Evolutionary conservation across 305 asterid genomes (phyloP).

Genomic region (Fraxinus platypoda): DNA sequence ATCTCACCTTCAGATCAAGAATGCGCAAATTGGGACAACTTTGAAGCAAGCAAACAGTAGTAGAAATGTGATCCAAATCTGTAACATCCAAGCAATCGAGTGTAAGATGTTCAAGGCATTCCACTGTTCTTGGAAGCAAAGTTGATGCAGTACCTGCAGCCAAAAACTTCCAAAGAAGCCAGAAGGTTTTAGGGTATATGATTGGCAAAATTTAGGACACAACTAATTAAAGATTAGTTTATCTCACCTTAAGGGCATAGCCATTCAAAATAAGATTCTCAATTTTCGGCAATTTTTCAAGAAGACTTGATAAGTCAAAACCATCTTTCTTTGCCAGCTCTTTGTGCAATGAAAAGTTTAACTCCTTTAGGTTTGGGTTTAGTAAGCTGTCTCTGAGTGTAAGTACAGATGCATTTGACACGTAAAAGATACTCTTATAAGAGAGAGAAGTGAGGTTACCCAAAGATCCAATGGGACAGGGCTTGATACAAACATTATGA

Average conservation of each 20-base stretch:
- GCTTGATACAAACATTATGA: not conserved
- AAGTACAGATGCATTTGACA: not conserved
- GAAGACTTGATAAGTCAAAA: not conserved
- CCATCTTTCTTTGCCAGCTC: not conserved
- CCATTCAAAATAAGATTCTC: not conserved
- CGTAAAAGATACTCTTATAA: not conserved
- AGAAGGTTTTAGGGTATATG: not conserved
- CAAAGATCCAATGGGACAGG: not conserved
- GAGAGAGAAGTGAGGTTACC: not conserved
- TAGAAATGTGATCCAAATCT: constrained; percentile 2
- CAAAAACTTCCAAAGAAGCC: not conserved
- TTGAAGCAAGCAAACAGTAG: constrained; percentile 2
- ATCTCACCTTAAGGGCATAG: not conserved
- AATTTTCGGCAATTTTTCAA: not conserved
- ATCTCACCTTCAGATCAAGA: not conserved
- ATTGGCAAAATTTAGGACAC: not conserved
- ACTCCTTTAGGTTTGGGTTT: not conserved
- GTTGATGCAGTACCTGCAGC: not conserved
- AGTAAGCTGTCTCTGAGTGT: not conserved
- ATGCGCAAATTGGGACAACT: not conserved
- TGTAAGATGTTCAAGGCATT: not conserved
- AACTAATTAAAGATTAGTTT: not conserved
- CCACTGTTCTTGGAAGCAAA: not conserved
- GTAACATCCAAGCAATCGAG: not conserved
- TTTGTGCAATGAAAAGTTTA: not conserved